Base-by-base conservation (phyloP, 192 early-diverging fungal genomes). In the Backusella sp. region DNA sequence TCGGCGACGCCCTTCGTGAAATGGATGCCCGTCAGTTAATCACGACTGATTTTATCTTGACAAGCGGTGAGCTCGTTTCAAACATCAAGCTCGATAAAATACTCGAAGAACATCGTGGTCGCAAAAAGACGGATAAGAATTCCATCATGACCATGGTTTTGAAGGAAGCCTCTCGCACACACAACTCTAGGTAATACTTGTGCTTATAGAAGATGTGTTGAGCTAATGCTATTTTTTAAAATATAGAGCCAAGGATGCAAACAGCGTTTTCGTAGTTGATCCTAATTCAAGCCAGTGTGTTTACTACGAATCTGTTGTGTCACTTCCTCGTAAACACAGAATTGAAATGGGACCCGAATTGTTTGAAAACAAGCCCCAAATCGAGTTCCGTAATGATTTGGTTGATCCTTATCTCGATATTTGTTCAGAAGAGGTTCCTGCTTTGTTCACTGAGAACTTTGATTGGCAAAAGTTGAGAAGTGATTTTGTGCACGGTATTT, bases 361-460 rank as follows among this genome's bases (percentile, higher is more conserved):
- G 6, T 88, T 91, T 66, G 82, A 87, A 62, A 87, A 87, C n/a
- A 86, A 87, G 68, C 82, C 89, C 4, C 90, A 95, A 66, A 80
- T 99, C 21, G 87, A 93, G 77, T 79, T 97, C 72, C 89, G 94
- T n/a, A 95, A 93, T 73, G 96, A 99, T 80, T 83, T 99, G 59
- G 92, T 97, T 49, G 98, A 99, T 85, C 94, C 92, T 78, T 92
- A 91, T 23, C 86, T 99, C 65, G 96, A 95, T 71, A 95, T 99
- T 59, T 99, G 98, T 85, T 93, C 95, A 14, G 88, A 94, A 6
- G 95, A 96, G 68, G 95, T 96, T 5, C 92, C 95, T 28, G 90
- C 95, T 1, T 86, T 97, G 70, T 98, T 98, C 76, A 95, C 92
- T 9, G 97, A 99, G 79, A 98, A 98, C 86, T 98, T 98, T 87